Base-by-base conservation (phyloP, 805 yeast species). In the Schizosaccharomyces cryophilus region DNA sequence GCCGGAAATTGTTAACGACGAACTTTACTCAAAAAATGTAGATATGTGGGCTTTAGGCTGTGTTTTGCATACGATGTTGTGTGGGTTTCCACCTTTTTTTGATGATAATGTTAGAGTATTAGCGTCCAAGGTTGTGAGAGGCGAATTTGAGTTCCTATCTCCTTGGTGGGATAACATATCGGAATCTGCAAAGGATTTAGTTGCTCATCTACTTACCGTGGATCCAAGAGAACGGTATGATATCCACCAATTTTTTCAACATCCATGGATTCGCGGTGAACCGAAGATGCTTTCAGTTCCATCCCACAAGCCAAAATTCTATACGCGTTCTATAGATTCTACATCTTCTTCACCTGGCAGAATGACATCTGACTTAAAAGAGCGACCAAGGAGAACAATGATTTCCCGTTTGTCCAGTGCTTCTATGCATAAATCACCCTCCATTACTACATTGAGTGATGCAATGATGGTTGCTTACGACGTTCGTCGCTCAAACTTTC, bases 1-100 rank as follows among this genome's bases (percentile, higher is more conserved):
- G 0, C 98, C 98, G 0, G 98, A 93, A 71, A 90, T 93, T 66
- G 97, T 93, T 51, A 82, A 84, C 65, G 97, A 93, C 71, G 95
- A 89, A 73, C 78, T 82, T 58, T 93, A 93, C 69, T 85, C 95
- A 1, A 87, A 86, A 73, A 84, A 88, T 64, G 98, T 93, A 45
- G 98, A 93, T 70, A 87, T 93, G 93, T 93, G 98, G 98, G 96
- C 96, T 4, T 75, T 93, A 61, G 98, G 98, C 0, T 93, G 98
- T 73, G 96, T 93, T 0, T 73, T 93, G 61, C 93, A 93, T 69
- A 93, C 97, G 0, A 74, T 93, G 54, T 74, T 93, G 42, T 93
- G 97, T 73, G 98, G 98, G 3, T 93, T 93, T 73, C 98, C 98
- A 0, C 98, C 98, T 4, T 93, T 93, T 69, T 93, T 88, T 71